phyloP scores from a whole-genome alignment of 2,329 filamentous ascomycete species.

The Microdochium paspali region DNA sequence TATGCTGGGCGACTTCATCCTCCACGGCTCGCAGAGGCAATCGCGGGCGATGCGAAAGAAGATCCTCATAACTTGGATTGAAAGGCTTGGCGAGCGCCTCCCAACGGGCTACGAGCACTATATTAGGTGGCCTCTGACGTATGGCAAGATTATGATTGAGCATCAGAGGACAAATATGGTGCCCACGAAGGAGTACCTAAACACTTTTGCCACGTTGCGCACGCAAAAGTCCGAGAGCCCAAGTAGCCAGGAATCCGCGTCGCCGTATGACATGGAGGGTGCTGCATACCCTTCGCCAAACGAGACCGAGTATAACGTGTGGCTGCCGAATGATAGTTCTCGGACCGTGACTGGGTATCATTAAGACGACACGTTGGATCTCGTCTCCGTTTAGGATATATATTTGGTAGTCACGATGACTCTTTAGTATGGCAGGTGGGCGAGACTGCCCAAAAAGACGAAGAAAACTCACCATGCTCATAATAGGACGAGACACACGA shows the following conservation, averaged over 20 bases:
- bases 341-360: no score
- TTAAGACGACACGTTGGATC: no score
- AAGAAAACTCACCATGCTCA: no score
- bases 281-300: neutral
- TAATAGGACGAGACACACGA: no score
- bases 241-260: neutral
- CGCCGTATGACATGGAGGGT: neutral
- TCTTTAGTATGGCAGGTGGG: no score
- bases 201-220: neutral
- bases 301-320: neutral
- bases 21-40: slow-evolving; percentile 3
- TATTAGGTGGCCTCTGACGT: slow-evolving; percentile 19
- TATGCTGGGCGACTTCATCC: slow-evolving; percentile 12
- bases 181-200: neutral
- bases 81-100: slow-evolving; percentile 21
- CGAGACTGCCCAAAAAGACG: no score
- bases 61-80: slow-evolving; percentile 27
- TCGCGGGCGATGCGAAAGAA: slow-evolving; percentile 12
- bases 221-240: neutral
- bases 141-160: neutral
- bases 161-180: neutral
- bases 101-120: slow-evolving; percentile 20
- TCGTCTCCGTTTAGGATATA: neutral
- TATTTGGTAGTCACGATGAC: neutral
- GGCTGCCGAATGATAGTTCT: neutral